Evolutionary conservation across 345 rosid species (phyloP), one percentile per base, ranked within the genome.

Genomic region (Toxicodendron radicans): DNA sequence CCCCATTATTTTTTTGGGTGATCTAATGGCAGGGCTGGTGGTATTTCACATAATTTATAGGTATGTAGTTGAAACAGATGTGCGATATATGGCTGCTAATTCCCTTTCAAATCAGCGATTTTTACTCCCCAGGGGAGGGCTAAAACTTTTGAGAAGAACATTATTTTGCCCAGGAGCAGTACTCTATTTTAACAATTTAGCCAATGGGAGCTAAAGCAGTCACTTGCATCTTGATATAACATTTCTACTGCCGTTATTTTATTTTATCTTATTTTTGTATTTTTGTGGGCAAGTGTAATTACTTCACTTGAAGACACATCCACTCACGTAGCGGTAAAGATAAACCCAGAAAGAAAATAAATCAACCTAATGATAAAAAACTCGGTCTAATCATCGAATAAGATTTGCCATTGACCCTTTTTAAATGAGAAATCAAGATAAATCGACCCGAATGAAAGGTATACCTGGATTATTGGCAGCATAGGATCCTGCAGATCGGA

Each of bases 381-480:
- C n/a, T 12, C 9, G 32, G 8, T 46, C 6, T 6, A 45, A 10
- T 21, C 21, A 10, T 65, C 10, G 10, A 46, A 35, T 21, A 8
- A 63, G 48, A 62, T 62, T 32, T 7, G 0, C 10, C 8, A n/a
- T 18, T 21, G 27, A 63, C n/a, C n/a, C 4, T 10, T 0, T 5
- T 12, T 16, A 9, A 58, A 58, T 10, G 14, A 1, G 52, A 5
- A 64, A 64, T 21, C 18, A 41, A 64, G 45, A 51, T 8, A 38
- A 68, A 35, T 33, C 11, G 27, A 69, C 38, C n/a, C 0, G 11
- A 21, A 41, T 7, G 59, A 58, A 18, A 13, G 6, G 8, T 35
- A 58, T 35, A 83, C 97, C 94, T 82, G 94, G 62, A 89, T 61
- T 21, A 90, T 90, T 38, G 99, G 97, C 24, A 95, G 97, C 58